Evolutionary conservation across 495 filamentous ascomycete species (phyloP).

Genomic region (Penicillium coprophilum): DNA sequence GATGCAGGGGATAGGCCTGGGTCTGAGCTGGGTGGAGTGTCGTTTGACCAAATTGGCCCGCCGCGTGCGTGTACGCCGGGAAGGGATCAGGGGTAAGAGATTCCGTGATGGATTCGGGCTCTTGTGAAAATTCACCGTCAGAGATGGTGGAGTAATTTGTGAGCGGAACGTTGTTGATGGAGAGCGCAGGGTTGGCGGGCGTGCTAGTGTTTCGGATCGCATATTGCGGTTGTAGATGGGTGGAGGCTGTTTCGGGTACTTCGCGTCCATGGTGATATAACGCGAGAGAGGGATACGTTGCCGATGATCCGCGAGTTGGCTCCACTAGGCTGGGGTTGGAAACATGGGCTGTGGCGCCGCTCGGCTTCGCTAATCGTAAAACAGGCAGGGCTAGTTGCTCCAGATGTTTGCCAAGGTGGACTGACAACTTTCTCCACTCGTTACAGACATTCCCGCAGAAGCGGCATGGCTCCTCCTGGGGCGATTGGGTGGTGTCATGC

Average conservation of each 20-base stretch:
- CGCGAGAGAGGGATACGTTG: slow-evolving; percentile 10
- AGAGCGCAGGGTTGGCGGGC: slow-evolving; percentile 13
- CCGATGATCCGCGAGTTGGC: not conserved
- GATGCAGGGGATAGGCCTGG: slow-evolving; percentile 33
- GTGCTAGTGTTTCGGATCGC: slow-evolving; percentile 19
- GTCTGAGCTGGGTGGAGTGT: slow-evolving; percentile 19
- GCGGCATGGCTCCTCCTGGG: slow-evolving; percentile 80
- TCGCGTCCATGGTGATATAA: slow-evolving; percentile 5
- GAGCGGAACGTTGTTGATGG: slow-evolving; percentile 15
- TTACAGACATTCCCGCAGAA: slow-evolving; percentile 84
- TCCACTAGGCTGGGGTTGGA: slow-evolving; percentile 1
- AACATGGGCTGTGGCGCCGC: slow-evolving; percentile 16
- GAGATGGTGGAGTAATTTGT: slow-evolving; percentile 29
- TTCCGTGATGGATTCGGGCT: slow-evolving; percentile 30
- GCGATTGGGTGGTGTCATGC: slow-evolving; percentile 61
- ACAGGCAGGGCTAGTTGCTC: slow-evolving; percentile 89
- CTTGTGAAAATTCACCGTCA: slow-evolving; percentile 30
- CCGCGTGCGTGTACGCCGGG: slow-evolving; percentile 9
- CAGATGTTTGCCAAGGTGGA: slow-evolving; percentile 96
- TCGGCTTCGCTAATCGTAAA: slow-evolving; percentile 62
- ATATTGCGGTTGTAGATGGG: slow-evolving; percentile 22
- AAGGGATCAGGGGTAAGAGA: slow-evolving; percentile 19
- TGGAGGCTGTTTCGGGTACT: slow-evolving; percentile 1
- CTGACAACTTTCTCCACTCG: slow-evolving; percentile 92
- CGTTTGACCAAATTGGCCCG: slow-evolving; percentile 18